A percentile compares a stretch with the other conserved stretches of the same genome.
These are phyloP conservation scores for Phytophthora multivora DNA, from an alignment of 352 stramenopile genomes.

Conservation along the genomic window DNA sequence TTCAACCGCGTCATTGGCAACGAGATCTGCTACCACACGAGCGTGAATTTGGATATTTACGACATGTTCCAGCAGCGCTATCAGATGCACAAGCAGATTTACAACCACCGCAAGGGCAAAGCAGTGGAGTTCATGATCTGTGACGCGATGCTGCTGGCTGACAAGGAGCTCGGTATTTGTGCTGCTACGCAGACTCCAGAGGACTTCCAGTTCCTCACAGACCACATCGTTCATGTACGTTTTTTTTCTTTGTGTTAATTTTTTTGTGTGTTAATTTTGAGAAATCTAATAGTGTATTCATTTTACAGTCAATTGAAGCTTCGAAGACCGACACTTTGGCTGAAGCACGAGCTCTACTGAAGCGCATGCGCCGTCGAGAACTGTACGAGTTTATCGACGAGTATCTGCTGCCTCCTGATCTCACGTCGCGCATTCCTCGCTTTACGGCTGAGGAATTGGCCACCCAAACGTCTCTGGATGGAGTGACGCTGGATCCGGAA, in stretches of 20 bases:
- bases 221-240: conserved; percentile 74
- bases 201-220: conserved; percentile 79
- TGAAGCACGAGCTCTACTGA: conserved; percentile 65
- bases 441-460: conserved; percentile 68
- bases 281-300: neutral
- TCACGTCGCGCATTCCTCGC: conserved; percentile 56
- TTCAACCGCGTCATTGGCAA: conserved; percentile 88
- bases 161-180: conserved; percentile 77
- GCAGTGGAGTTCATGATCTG: conserved; percentile 92
- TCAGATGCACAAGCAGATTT: conserved; percentile 90
- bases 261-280: too few species aligned
- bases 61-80: conserved; percentile 91
- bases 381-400: conserved; percentile 90
- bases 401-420: conserved; percentile 62
- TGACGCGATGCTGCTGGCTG: conserved; percentile 82
- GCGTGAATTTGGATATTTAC: conserved; percentile 88
- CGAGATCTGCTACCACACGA: conserved; percentile 91
- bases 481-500: conserved; percentile 52
- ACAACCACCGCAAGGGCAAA: conserved; percentile 90
- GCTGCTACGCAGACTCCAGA: conserved; percentile 60
- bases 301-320: conserved; percentile 67
- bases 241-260: neutral
- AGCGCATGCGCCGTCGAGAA: conserved; percentile 68
- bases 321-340: conserved; percentile 64
- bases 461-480: conserved; percentile 46